Evolutionary conservation across 495 filamentous ascomycete genomes (phyloP), one percentile per base, ranked within the genome.

Genomic region (Penicillium manginii): DNA sequence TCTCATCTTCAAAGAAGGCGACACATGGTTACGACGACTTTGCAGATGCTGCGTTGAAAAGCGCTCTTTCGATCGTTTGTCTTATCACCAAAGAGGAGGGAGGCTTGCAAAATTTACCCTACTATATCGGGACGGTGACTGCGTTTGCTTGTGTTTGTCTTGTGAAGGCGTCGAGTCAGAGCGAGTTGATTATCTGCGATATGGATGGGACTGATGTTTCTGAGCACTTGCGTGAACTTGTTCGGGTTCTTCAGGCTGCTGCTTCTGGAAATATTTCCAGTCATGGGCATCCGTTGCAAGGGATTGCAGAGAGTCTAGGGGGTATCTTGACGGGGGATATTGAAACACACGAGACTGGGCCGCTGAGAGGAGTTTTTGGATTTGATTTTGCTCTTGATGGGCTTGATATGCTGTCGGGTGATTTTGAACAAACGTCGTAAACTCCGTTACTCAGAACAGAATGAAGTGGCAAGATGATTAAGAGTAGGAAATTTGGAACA

Each of bases 331-430:
- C 7, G 1, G 45, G 45, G 6, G 45, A 26, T 7, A 4, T 21
- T 5, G 9, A 26, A 9, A 3, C 21, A 2, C 9, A 26, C 10
- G 19, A 47, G 11, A 8, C 26, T 26, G 45, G 45, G 2, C 21
- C 45, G 1, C 26, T 47, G 19, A 47, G 26, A 15, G 45, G 21
- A 15, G 10, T 14, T 14, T 47, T 47, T n/a, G 45, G 45, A 26
- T 47, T 47, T 47, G 45, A 47, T 26, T 47, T 47, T 47, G 45
- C 45, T n/a, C n/a, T 47, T 26, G 45, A 47, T 12, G 45, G 45
- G 14, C 14, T 47, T 15, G 45, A 47, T 22, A 47, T 47, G 45
- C 21, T 47, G 6, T 23, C 45, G 4, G 9, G 18, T 2, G 22
- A 47, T n/a, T 23, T 23, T 26, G 45, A 29, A 2, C 45, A 47